Conservation (phyloP, 768 basidiomycete genomes). For the Pulveroboletus sp. region DNA sequence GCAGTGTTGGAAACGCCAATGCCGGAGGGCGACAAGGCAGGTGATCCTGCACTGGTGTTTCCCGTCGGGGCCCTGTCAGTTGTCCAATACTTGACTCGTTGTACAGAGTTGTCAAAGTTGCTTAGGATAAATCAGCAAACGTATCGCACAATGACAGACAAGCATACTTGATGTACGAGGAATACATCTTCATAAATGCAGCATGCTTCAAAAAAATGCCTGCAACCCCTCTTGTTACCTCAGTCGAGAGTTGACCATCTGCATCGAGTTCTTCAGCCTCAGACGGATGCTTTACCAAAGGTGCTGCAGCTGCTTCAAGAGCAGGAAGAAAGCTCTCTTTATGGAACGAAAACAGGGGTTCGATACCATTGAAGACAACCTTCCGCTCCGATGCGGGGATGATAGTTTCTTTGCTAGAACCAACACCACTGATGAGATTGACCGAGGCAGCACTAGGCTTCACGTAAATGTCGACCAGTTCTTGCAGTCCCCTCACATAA, state of each 20-base stretch:
- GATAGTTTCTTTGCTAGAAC: slow-evolving; percentile 75
- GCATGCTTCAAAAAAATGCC: slow-evolving; percentile 90
- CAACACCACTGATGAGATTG: slow-evolving; percentile 63
- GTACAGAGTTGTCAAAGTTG: slow-evolving; percentile 91
- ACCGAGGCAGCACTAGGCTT: slow-evolving; percentile 72
- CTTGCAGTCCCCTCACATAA: slow-evolving; percentile 90
- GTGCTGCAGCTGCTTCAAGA: slow-evolving; percentile 70
- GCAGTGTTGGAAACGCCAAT: slow-evolving; percentile 54
- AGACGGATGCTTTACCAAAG: slow-evolving; percentile 50
- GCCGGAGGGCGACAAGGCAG: slow-evolving; percentile 47
- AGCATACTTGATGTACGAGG: slow-evolving; percentile 92
- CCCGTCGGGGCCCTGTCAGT: slow-evolving; percentile 45
- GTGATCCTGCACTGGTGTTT: slow-evolving; percentile 31
- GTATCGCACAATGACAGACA: not conserved
- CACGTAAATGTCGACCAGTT: slow-evolving; percentile 93
- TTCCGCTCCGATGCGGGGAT: slow-evolving; percentile 84
- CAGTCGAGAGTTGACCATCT: slow-evolving; percentile 68
- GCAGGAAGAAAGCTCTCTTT: slow-evolving; percentile 89
- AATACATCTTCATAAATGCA: slow-evolving; percentile 99
- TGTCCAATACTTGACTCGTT: slow-evolving; percentile 85
- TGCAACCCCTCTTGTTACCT: slow-evolving; percentile 77
- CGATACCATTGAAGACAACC: slow-evolving; percentile 87
- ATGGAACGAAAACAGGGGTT: slow-evolving; percentile 89
- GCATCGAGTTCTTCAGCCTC: slow-evolving; percentile 51
- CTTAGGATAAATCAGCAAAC: slow-evolving; percentile 36